These are phyloP conservation scores for Massariosphaeria phaeospora DNA, from an alignment of 495 filamentous ascomycete species.

Conservation along the genomic window DNA sequence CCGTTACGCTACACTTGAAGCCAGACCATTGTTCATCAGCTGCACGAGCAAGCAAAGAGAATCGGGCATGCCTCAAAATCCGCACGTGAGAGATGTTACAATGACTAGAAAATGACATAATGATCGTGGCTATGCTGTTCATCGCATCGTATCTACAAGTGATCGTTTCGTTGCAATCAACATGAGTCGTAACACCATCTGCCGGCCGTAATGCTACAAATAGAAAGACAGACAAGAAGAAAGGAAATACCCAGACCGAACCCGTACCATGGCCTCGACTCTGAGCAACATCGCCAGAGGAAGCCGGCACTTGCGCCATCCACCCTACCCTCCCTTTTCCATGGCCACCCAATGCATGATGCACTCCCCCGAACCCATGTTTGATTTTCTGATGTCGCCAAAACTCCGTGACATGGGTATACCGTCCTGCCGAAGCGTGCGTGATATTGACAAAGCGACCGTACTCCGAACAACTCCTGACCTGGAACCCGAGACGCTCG, in stretches of 20 bases:
- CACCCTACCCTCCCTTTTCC: constrained; percentile 1
- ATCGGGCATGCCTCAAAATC: no score
- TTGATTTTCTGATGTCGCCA: no score
- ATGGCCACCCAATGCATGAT: constrained; percentile 7
- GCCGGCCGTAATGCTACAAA: neutral
- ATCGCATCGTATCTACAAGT: constrained; percentile 19
- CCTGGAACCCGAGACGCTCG: neutral
- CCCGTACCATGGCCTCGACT: constrained; percentile 17
- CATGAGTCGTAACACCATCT: constrained; percentile 3
- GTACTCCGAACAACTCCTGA: neutral
- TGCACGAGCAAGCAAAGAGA: no score
- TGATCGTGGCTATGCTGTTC: constrained; percentile 8
- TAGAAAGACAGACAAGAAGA: constrained; percentile 8
- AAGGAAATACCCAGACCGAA: constrained; percentile 5
- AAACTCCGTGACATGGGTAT: no score
- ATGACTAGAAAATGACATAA: constrained; percentile 16
- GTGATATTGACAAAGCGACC: no score
- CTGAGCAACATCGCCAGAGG: constrained; percentile 22
- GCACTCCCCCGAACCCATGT: no score
- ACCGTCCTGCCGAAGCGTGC: no score
- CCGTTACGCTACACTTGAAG: no score
- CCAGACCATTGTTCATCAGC: no score
- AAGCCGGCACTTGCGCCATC: constrained; percentile 33
- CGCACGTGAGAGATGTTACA: no score
- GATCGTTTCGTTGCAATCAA: neutral